These are phyloP conservation scores for Spergularia bocconei DNA, from an alignment of 148 eudicot species.

Conservation along the genomic window DNA sequence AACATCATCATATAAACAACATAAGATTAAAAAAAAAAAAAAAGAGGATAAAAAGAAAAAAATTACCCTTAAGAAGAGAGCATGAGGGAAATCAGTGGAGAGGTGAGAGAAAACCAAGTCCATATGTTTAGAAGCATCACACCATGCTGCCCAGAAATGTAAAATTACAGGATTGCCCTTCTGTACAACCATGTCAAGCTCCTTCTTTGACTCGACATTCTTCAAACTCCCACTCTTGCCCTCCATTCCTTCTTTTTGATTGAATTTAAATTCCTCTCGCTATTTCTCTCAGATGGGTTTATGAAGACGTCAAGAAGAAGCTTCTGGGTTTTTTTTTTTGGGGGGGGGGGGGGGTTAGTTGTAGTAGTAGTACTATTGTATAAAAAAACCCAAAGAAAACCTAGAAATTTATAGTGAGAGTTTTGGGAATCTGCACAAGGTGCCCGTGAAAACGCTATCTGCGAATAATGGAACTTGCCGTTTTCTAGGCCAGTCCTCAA, in stretches of 20 bases:
- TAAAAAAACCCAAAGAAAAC: slow-evolving; percentile 4
- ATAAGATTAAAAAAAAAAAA: neutral
- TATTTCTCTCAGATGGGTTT: too few species aligned
- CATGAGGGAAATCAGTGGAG: slow-evolving; percentile 85
- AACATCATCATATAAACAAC: neutral
- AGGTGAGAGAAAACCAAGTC: slow-evolving; percentile 95
- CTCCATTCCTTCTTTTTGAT: slow-evolving; percentile 16
- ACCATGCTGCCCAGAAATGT: slow-evolving; percentile 97
- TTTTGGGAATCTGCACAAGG: neutral
- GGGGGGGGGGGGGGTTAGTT: neutral
- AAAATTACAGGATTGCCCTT: slow-evolving; percentile 53
- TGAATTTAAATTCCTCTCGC: neutral
- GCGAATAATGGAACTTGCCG: too few species aligned
- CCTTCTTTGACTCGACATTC: slow-evolving; percentile 66
- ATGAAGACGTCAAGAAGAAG: too few species aligned
- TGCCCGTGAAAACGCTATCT: too few species aligned
- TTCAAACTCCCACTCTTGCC: slow-evolving; percentile 49
- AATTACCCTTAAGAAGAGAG: slow-evolving; percentile 67
- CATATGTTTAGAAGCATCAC: slow-evolving; percentile 96
- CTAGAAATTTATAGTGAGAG: neutral
- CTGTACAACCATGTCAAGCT: slow-evolving; percentile 47
- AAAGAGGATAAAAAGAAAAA: neutral
- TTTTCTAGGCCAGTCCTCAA: too few species aligned
- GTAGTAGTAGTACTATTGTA: neutral
- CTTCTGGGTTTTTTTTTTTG: neutral